Conservation (phyloP, 2,329 filamentous ascomycete genomes). For the Coniosporium tulheliwenetii region DNA sequence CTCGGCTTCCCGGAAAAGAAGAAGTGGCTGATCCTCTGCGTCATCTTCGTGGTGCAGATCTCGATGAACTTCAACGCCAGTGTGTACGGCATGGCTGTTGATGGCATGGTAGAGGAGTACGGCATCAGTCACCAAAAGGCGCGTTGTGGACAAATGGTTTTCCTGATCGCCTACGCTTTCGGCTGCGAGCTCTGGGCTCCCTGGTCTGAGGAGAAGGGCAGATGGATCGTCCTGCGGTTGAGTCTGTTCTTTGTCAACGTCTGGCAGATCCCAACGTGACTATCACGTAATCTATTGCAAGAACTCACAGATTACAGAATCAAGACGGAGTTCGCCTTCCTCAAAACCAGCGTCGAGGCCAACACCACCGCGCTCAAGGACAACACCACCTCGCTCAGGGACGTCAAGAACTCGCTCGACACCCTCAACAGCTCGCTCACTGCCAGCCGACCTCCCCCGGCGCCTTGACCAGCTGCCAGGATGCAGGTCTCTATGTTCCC, state of each 20-base stretch:
- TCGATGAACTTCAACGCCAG: slow-evolving; percentile 40
- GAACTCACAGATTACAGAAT: no score
- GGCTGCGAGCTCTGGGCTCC: slow-evolving; percentile 82
- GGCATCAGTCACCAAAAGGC: slow-evolving; percentile 51
- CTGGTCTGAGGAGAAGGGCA: slow-evolving; percentile 68
- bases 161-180: slow-evolving; percentile 67
- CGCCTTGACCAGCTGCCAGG: no score
- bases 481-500: no score
- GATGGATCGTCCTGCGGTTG: slow-evolving; percentile 55
- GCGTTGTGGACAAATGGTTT: slow-evolving; percentile 60
- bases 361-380: no score
- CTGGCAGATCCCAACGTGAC: slow-evolving; percentile 44
- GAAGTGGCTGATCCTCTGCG: slow-evolving; percentile 35
- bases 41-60: slow-evolving; percentile 37
- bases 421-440: no score
- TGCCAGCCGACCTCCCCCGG: no score
- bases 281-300: no score
- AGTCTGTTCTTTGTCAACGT: slow-evolving; percentile 64
- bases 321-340: no score
- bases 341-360: no score
- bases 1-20: slow-evolving; percentile 28
- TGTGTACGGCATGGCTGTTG: slow-evolving; percentile 28
- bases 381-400: no score
- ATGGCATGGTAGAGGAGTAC: slow-evolving; percentile 52
- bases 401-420: no score